Evolutionary conservation across 805 yeast species (phyloP), one percentile per base, ranked within the genome.

Genomic region (Clavispora carvajalis): DNA sequence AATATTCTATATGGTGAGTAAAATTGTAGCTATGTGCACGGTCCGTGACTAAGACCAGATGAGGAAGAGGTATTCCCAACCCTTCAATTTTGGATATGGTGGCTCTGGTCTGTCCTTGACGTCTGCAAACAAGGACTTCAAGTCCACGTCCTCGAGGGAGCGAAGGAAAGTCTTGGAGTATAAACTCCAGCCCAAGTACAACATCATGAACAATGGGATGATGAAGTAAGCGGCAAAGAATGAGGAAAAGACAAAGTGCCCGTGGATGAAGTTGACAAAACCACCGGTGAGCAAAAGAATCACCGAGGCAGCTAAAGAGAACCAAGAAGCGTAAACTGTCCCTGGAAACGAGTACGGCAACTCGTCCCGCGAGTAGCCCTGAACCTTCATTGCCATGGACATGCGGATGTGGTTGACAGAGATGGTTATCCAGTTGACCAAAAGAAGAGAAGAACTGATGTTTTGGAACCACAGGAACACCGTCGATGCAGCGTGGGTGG

Each of bases 301-400:
- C 1, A 47, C 11, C 4, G 60, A 55, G 5, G 47, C 39, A 21
- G 53, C 19, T 13, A 60, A 56, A 3, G 67, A 59, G 30, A 57
- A 46, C 65, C 65, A 65, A 5, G 68, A 61, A 22, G 56, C 63
- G 22, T 26, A 30, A 16, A 51, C 62, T 10, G 61, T 60, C 26
- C 53, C 41, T 26, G 38, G 46, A 25, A 58, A 43, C 24, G 48
- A 49, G 43, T 60, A 62, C n/a, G 69, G 71, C 33, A 67, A 55
- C 16, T 51, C 45, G 13, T 52, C 57, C 47, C 65, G 52, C 5
- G 55, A 26, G 38, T 55, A 55, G 26, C 69, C 69, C 47, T 71
- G 75, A 3, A 62, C 71, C 44, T 58, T 67, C 57, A 70, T 47
- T 0, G 71, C 74, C 35, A 61, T 54, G 1, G 50, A 43, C 55